Evolutionary conservation across 2,329 filamentous ascomycete species (phyloP).

Genomic region (Bipolaris victoriae): DNA sequence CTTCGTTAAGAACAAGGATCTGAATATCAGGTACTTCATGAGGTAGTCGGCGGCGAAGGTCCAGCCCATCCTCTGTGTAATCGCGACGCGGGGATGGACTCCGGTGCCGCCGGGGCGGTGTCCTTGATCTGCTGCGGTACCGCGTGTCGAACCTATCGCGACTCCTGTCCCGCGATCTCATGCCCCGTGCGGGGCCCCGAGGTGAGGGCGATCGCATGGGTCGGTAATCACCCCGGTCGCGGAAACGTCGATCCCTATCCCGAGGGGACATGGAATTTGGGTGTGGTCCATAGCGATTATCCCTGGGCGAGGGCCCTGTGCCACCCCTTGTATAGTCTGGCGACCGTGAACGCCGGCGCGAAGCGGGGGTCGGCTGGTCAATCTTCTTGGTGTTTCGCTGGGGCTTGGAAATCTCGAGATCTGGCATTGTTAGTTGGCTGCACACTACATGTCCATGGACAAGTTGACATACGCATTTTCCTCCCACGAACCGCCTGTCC

Average conservation of each 20-base stretch:
- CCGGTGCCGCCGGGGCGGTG: conserved; percentile 66
- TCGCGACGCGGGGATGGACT: conserved; percentile 72
- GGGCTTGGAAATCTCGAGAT: conserved; percentile 87
- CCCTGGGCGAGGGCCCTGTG: conserved; percentile 55
- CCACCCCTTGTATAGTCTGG: conserved; percentile 63
- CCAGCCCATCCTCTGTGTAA: conserved; percentile 63
- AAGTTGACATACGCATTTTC: conserved; percentile 77
- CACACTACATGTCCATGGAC: background rate
- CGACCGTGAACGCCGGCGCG: conserved; percentile 65
- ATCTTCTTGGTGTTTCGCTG: conserved; percentile 77
- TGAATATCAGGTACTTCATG: conserved; percentile 87
- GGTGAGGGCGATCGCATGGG: conserved; percentile 56
- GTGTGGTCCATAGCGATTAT: conserved; percentile 48
- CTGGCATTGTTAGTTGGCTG: conserved; percentile 56
- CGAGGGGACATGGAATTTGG: conserved; percentile 47
- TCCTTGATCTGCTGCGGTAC: conserved; percentile 68
- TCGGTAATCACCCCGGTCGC: conserved; percentile 65
- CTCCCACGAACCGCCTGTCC: conserved; percentile 83
- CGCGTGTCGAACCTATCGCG: conserved; percentile 59
- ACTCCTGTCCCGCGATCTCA: conserved; percentile 48
- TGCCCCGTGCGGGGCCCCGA: conserved; percentile 43
- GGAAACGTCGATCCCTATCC: conserved; percentile 61
- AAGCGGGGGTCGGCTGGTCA: conserved; percentile 41
- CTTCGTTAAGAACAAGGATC: conserved; percentile 77
- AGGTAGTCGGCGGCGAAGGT: conserved; percentile 75